Evolutionary conservation across 371 early-diverging fungal species (phyloP).

Genomic region (Mucor velutinosus): DNA sequence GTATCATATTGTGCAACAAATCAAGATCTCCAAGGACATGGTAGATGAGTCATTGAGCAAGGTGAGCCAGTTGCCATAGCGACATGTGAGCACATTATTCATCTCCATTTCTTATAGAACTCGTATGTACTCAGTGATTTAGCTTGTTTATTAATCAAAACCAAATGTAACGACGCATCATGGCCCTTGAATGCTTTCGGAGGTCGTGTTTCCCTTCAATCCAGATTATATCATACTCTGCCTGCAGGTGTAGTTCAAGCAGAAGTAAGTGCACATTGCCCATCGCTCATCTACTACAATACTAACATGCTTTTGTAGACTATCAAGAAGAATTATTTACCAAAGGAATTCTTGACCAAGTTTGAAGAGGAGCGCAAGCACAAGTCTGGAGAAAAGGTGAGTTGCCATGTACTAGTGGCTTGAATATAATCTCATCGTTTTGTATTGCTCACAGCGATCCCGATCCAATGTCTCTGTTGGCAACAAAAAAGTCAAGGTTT

Average conservation of each 20-base stretch:
- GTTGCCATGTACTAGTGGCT: not conserved
- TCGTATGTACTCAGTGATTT: constrained; percentile 85
- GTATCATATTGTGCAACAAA: constrained; percentile 71
- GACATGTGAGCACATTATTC: not conserved
- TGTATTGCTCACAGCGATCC: not conserved
- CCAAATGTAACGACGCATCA: constrained; percentile 61
- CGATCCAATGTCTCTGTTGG: not conserved
- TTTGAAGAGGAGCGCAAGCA: constrained; percentile 21
- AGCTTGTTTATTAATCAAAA: constrained; percentile 76
- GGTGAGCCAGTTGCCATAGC: constrained; percentile 26
- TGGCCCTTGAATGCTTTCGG: constrained; percentile 79
- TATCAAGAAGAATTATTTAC: constrained; percentile 48
- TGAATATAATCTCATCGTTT: not conserved
- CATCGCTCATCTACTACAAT: not conserved
- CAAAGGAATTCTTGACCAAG: constrained; percentile 22
- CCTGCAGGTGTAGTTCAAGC: constrained; percentile 38
- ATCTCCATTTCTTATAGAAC: constrained; percentile 41
- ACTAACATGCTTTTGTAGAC: constrained; percentile 20
- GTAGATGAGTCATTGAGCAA: constrained; percentile 45
- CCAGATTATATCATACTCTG: constrained; percentile 58
- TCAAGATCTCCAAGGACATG: constrained; percentile 79
- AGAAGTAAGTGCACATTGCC: constrained; percentile 37
- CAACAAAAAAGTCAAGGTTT: constrained; percentile 8
- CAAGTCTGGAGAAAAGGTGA: constrained; percentile 22
- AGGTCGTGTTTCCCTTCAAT: constrained; percentile 60